A percentile compares a stretch with the other conserved stretches of the same genome.
These are phyloP conservation scores for Acer negundo DNA, from an alignment of 345 rosid genomes.

Conservation along the genomic window DNA sequence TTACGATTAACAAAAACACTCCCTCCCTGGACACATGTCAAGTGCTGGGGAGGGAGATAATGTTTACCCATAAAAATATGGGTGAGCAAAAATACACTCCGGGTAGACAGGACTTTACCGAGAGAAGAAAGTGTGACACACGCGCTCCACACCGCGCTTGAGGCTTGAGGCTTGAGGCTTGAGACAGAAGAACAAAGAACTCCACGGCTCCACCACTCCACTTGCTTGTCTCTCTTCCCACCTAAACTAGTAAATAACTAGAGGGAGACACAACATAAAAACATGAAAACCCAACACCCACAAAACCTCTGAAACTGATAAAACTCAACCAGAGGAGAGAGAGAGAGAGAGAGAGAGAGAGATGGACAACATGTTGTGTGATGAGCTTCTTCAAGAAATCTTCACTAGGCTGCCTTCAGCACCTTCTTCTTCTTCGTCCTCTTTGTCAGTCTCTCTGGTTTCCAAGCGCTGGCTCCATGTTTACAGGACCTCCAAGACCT, in stretches of 20 bases:
- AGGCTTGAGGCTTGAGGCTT: too few relatives aligned
- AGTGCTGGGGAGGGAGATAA: too few relatives aligned
- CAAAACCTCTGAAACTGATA: too few relatives aligned
- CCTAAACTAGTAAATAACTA: neutral
- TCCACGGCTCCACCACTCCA: neutral
- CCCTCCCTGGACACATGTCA: too few relatives aligned
- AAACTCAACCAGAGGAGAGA: too few relatives aligned
- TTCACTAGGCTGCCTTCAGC: slow-evolving; percentile 52
- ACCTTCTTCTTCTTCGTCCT: slow-evolving; percentile 25
- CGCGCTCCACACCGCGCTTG: slow-evolving; percentile 8
- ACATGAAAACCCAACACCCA: too few relatives aligned
- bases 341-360: too few relatives aligned
- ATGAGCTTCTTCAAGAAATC: slow-evolving; percentile 80
- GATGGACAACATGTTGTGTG: slow-evolving; percentile 62
- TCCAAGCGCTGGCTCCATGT: slow-evolving; percentile 92
- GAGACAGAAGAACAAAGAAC: neutral
- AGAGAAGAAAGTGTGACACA: neutral
- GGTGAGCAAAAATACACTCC: too few relatives aligned
- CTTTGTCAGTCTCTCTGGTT: slow-evolving; percentile 56
- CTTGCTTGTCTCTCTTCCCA: neutral
- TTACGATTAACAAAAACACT: too few relatives aligned
- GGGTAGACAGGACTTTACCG: too few relatives aligned
- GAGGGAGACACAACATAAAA: neutral
- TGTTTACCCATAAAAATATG: too few relatives aligned
- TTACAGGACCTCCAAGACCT: slow-evolving; percentile 65